Percentiles rank a stretch among this genome's conserved stretches.
These are phyloP conservation scores for Serpula lacrymans DNA, from an alignment of 768 basidiomycete genomes.

Conservation along the genomic window DNA sequence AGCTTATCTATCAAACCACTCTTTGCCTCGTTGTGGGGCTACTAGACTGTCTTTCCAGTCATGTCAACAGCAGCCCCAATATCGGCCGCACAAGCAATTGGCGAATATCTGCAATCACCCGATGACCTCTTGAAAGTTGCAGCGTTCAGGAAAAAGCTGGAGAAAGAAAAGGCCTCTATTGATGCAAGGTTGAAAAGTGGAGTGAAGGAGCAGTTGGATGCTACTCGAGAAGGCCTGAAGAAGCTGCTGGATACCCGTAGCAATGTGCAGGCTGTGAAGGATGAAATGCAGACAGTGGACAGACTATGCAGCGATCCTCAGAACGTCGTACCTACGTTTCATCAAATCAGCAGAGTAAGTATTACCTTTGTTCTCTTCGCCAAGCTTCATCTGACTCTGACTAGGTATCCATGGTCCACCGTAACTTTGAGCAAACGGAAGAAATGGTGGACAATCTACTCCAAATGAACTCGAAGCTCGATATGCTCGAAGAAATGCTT, in stretches of 20 bases:
- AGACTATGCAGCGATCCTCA: slow-evolving; percentile 72
- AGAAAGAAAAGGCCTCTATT: slow-evolving; percentile 95
- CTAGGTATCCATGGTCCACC: slow-evolving; percentile 94
- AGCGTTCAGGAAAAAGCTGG: slow-evolving; percentile 87
- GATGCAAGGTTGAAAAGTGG: slow-evolving; percentile 87
- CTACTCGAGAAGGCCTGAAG: slow-evolving; percentile 83
- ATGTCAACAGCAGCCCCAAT: slow-evolving; percentile 52
- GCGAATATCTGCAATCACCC: slow-evolving; percentile 89
- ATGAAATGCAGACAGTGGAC: slow-evolving; percentile 82
- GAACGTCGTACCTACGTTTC: slow-evolving; percentile 80
- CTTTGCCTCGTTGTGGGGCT: too few species aligned
- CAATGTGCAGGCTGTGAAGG: slow-evolving; percentile 78
- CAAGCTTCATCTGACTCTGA: slow-evolving; percentile 3
- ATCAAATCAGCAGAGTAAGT: slow-evolving; percentile 91
- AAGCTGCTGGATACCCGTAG: slow-evolving; percentile 74
- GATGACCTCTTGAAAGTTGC: slow-evolving; percentile 90
- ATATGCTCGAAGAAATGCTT: slow-evolving; percentile 75
- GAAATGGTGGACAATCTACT: slow-evolving; percentile 93
- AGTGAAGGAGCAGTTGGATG: slow-evolving; percentile 89
- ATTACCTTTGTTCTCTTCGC: not conserved
- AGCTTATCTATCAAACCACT: too few species aligned
- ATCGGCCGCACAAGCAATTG: slow-evolving; percentile 83
- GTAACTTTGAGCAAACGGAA: slow-evolving; percentile 92
- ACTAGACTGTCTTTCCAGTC: too few species aligned
- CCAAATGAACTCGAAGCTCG: slow-evolving; percentile 87